Conservation (phyloP, 345 rosid species). For the Cardamine chenopodiifolia region DNA sequence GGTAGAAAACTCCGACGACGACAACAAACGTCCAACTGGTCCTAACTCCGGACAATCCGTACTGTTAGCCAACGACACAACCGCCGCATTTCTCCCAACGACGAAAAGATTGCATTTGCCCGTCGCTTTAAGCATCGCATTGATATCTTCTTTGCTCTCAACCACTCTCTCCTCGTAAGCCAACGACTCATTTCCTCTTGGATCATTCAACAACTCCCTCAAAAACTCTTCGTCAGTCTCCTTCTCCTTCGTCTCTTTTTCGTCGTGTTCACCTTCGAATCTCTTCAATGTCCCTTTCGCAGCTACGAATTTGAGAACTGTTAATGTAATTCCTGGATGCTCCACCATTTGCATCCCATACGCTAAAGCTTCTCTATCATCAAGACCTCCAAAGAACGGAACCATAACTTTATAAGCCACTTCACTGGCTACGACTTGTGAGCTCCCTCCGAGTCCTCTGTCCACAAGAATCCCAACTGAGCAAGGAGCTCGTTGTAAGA, state of each 20-base stretch:
- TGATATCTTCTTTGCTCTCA: slow-evolving; percentile 45
- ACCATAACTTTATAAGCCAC: slow-evolving; percentile 55
- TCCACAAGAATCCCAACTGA: slow-evolving; percentile 75
- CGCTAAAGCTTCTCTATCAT: slow-evolving; percentile 64
- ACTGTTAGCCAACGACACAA: slow-evolving; percentile 35
- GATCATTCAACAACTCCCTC: slow-evolving; percentile 37
- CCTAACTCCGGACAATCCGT: slow-evolving; percentile 57
- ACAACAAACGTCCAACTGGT: slow-evolving; percentile 50
- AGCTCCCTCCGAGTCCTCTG: slow-evolving; percentile 72
- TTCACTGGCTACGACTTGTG: slow-evolving; percentile 63
- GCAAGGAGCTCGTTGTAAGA: slow-evolving; percentile 63
- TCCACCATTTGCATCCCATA: slow-evolving; percentile 60
- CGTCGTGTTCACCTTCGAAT: slow-evolving; percentile 30
- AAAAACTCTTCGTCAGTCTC: slow-evolving; percentile 38
- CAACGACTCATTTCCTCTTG: slow-evolving; percentile 40
- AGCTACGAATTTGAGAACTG: slow-evolving; percentile 44
- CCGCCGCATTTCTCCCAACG: slow-evolving; percentile 50
- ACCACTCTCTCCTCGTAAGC: slow-evolving; percentile 42
- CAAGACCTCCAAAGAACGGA: slow-evolving; percentile 63
- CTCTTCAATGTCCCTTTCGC: slow-evolving; percentile 28
- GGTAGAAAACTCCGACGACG: slow-evolving; percentile 50
- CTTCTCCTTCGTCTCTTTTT: slow-evolving; percentile 29
- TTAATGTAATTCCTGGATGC: slow-evolving; percentile 60
- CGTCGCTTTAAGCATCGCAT: slow-evolving; percentile 33
- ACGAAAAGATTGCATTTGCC: slow-evolving; percentile 45